These are phyloP conservation scores for Paraglomus occultum DNA, from an alignment of 192 early-diverging fungal genomes.

Conservation along the genomic window DNA sequence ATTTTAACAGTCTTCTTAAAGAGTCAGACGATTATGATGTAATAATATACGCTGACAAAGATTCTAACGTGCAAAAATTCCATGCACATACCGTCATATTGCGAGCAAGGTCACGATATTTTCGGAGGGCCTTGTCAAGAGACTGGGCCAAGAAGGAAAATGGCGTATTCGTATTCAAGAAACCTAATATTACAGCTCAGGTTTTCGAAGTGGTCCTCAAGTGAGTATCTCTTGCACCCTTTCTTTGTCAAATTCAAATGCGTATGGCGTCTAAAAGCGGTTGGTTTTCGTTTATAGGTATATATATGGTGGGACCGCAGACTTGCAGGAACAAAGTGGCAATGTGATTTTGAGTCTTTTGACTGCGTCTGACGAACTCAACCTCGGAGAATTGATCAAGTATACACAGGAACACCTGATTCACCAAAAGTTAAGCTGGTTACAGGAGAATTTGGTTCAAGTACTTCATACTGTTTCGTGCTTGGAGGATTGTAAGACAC, in stretches of 20 bases:
- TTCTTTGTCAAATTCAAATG: too few species aligned
- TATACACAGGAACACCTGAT: conserved; percentile 17
- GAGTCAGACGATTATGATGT: conserved; percentile 15
- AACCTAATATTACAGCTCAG: conserved; percentile 22
- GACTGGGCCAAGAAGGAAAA: conserved; percentile 21
- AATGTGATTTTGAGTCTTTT: conserved; percentile 9
- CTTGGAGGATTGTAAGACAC: conserved; percentile 8
- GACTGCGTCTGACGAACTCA: conserved; percentile 15
- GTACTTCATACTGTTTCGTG: conserved; percentile 1
- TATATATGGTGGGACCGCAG: conserved; percentile 10
- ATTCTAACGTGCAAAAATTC: conserved; percentile 19
- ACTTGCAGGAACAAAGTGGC: conserved; percentile 9
- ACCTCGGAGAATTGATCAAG: conserved; percentile 10
- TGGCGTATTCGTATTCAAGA: conserved; percentile 9
- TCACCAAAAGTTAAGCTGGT: conserved; percentile 22
- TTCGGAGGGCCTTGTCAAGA: conserved; percentile 4
- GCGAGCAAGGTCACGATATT: conserved; percentile 22
- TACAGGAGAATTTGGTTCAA: conserved; percentile 18
- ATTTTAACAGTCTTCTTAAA: conserved; percentile 7
- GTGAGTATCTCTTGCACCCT: neutral
- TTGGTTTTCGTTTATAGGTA: neutral
- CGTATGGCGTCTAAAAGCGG: neutral
- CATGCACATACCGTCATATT: conserved; percentile 21
- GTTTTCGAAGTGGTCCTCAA: conserved; percentile 11
- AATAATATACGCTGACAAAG: conserved; percentile 28